Evolutionary conservation across 345 rosid genomes (phyloP), one percentile per base, ranked within the genome.

Genomic region (Cardamine occulta): DNA sequence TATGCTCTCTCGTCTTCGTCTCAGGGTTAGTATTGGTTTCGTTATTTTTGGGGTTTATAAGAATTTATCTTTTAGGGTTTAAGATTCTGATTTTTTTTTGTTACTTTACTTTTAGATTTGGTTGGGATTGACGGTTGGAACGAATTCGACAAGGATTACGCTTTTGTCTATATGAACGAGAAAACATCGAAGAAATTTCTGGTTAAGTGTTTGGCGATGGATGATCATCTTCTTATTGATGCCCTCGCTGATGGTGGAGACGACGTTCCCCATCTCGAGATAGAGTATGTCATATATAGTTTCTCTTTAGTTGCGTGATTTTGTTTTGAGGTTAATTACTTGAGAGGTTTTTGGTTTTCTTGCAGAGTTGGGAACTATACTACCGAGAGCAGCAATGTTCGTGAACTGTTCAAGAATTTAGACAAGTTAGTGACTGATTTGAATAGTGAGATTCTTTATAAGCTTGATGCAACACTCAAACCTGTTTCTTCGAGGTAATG

Each of bases 61-160:
- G 19, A 19, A 9, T 34, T 4, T 11, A n/a, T n/a, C n/a, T 13
- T 9, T 12, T 62, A 62, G 66, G 40, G 24, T 18, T 42, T 42
- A 35, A 8, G 68, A 9, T 64, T 70, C 10, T 52, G 28, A 63
- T 21, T 6, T 49, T 51, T 51, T 18, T 54, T 58, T 12, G 63
- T n/a, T 42, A 60, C 24, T 67, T 66, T 55, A 15, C 15, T 59
- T 58, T 66, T 74, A 89, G 93, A 83, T 15, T 53, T 53, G 58
- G 94, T 88, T 51, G 94, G 97, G 62, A 78, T 85, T 15, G 90
- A 89, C 0, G 76, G 78, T 5, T 93, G 97, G 98, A 93, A 91
- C 69, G 85, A 88, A 11, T 56, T 80, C 2, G 88, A 84, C 0
- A 88, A 80, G 23, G 88, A 84, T 35, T 93, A 91, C 59, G 93